These are phyloP conservation scores for Apiotrichum laibachii DNA, from an alignment of 1,284 basidiomycete species.

Conservation along the genomic window DNA sequence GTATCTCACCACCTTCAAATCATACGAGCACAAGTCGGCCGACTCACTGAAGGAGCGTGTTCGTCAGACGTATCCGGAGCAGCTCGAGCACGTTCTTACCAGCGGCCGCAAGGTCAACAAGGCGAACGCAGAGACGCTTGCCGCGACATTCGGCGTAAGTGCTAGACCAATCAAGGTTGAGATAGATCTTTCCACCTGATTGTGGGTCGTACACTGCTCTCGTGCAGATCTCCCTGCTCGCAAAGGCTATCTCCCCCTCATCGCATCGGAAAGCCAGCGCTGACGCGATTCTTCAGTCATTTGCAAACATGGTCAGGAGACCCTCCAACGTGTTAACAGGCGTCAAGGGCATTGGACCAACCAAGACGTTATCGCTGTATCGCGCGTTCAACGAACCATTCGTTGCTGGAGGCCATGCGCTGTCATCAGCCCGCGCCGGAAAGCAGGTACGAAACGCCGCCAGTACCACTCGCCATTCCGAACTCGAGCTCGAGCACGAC, in stretches of 20 bases:
- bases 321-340: constrained; percentile 70
- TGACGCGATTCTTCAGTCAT: constrained; percentile 57
- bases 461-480: no score
- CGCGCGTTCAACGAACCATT: constrained; percentile 58
- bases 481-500: no score
- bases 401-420: constrained; percentile 33
- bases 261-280: no score
- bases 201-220: no score
- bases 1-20: constrained; percentile 88
- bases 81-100: constrained; percentile 81
- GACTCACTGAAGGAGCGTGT: constrained; percentile 90
- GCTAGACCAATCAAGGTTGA: not conserved
- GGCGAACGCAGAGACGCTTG: constrained; percentile 90
- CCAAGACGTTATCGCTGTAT: constrained; percentile 72
- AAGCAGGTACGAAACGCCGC: not conserved
- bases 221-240: no score
- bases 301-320: constrained; percentile 72
- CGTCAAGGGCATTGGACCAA: constrained; percentile 89
- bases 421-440: not conserved
- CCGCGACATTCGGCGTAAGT: constrained; percentile 87
- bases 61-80: constrained; percentile 79
- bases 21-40: constrained; percentile 89
- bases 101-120: constrained; percentile 92
- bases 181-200: no score
- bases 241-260: no score